phyloP scores from a whole-genome alignment of 2,329 filamentous ascomycete species.

The Exutisphaerella laricina region DNA sequence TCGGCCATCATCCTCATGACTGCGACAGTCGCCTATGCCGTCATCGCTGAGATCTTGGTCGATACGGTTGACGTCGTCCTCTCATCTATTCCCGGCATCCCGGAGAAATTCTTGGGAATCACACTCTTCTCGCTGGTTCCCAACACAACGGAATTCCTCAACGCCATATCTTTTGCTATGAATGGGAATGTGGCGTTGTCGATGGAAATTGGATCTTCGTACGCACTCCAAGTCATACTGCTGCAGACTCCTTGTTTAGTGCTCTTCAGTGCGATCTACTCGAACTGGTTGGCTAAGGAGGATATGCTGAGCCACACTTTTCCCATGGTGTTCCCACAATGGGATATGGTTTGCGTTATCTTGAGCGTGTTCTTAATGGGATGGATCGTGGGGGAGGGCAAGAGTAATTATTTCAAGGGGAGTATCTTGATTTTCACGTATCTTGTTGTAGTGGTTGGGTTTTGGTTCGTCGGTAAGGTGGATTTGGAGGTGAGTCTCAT shows the following conservation, averaged over 20 bases:
- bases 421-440: conserved; percentile 92
- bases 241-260: conserved; percentile 91
- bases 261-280: conserved; percentile 77
- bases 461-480: conserved; percentile 72
- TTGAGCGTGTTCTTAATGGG: conserved; percentile 92
- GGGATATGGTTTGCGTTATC: conserved; percentile 98
- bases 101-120: conserved; percentile 96
- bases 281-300: conserved; percentile 49
- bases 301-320: conserved; percentile 62
- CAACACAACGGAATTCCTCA: conserved; percentile 98
- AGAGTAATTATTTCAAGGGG: conserved; percentile 99
- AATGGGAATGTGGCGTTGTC: conserved; percentile 97
- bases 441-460: conserved; percentile 83
- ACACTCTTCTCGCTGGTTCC: conserved; percentile 94
- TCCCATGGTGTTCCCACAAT: conserved; percentile 90
- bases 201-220: conserved; percentile 98
- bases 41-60: conserved; percentile 94
- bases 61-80: conserved; percentile 97
- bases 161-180: conserved; percentile 99
- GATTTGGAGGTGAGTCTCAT: conserved; percentile 41
- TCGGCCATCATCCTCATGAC: conserved; percentile 82
- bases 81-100: conserved; percentile 72
- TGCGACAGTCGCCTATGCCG: conserved; percentile 87
- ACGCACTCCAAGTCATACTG: conserved; percentile 91
- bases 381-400: conserved; percentile 97